Evolutionary conservation across 805 yeast species (phyloP).

Genomic region (Cyberlindnera lachancei): DNA sequence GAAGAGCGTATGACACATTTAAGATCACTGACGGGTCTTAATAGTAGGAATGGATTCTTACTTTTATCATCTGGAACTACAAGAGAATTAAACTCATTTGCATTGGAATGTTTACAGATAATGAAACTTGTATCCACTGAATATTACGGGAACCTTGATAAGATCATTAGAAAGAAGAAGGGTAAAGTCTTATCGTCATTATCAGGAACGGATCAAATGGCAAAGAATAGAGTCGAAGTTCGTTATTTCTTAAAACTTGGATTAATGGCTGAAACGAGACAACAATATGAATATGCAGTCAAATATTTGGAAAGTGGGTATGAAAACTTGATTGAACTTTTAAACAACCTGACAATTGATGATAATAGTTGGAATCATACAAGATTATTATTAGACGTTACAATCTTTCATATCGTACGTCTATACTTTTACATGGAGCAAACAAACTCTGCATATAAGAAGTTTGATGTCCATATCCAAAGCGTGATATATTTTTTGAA

Average conservation of each 20-base stretch:
- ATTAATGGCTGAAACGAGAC: constrained; percentile 40
- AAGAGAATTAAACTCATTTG: constrained; percentile 34
- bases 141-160: constrained; percentile 35
- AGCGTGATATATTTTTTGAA: constrained; percentile 36
- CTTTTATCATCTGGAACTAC: constrained; percentile 31
- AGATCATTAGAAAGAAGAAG: constrained; percentile 32
- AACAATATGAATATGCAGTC: constrained; percentile 40
- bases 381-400: constrained; percentile 47
- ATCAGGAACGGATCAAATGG: constrained; percentile 1
- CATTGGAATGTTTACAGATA: constrained; percentile 30
- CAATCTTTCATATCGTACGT: constrained; percentile 57
- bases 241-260: constrained; percentile 48
- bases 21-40: constrained; percentile 35
- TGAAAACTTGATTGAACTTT: constrained; percentile 37
- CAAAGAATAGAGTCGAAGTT: constrained; percentile 20
- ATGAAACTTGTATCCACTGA: constrained; percentile 36
- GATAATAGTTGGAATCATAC: constrained; percentile 34
- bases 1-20: constrained; percentile 29
- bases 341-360: constrained; percentile 22
- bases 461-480: constrained; percentile 57
- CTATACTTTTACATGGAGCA: constrained; percentile 52
- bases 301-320: constrained; percentile 46
- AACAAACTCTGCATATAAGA: constrained; percentile 50
- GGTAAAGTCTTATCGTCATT: constrained; percentile 16
- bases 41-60: constrained; percentile 37